These are phyloP conservation scores for Aschersonia sp. DNA, from an alignment of 2,329 filamentous ascomycete genomes.

Conservation along the genomic window DNA sequence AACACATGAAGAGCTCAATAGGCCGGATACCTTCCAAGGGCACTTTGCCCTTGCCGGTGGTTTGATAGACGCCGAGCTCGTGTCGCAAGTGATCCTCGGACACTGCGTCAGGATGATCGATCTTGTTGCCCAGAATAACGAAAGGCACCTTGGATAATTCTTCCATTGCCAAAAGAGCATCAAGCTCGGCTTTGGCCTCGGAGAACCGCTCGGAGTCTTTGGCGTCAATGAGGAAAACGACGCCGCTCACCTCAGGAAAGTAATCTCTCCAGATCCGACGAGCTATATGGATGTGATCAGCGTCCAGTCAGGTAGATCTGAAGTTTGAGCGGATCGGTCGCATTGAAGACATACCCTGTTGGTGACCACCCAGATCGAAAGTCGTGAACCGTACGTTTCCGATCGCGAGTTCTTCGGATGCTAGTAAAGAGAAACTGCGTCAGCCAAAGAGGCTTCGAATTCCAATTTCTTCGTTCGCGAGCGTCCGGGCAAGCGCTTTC, in stretches of 20 bases:
- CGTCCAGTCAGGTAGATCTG: not conserved
- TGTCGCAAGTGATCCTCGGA: slow-evolving; percentile 91
- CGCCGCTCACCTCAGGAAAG: slow-evolving; percentile 90
- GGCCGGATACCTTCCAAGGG: slow-evolving; percentile 83
- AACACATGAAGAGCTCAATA: slow-evolving; percentile 99
- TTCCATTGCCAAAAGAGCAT: slow-evolving; percentile 92
- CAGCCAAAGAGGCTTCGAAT: not conserved
- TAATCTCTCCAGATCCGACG: slow-evolving; percentile 94
- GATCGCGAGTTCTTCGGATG: slow-evolving; percentile 83
- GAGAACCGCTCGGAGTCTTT: slow-evolving; percentile 91
- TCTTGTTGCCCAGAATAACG: slow-evolving; percentile 96
- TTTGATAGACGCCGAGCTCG: slow-evolving; percentile 88
- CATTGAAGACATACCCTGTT: slow-evolving; percentile 54
- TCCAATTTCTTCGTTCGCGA: not conserved
- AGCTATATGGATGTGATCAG: slow-evolving; percentile 30
- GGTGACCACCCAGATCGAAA: slow-evolving; percentile 85
- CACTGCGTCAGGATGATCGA: slow-evolving; percentile 91
- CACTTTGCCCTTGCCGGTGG: slow-evolving; percentile 90
- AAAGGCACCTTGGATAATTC: slow-evolving; percentile 93
- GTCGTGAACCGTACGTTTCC: slow-evolving; percentile 91
- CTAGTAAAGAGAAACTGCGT: slow-evolving; percentile 23
- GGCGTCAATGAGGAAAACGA: slow-evolving; percentile 95
- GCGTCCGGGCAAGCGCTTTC: not conserved
- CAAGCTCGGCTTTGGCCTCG: slow-evolving; percentile 94
- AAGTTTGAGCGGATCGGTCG: not conserved